phyloP scores from a whole-genome alignment of 805 yeast genomes.

The Monosporozyma unispora region DNA sequence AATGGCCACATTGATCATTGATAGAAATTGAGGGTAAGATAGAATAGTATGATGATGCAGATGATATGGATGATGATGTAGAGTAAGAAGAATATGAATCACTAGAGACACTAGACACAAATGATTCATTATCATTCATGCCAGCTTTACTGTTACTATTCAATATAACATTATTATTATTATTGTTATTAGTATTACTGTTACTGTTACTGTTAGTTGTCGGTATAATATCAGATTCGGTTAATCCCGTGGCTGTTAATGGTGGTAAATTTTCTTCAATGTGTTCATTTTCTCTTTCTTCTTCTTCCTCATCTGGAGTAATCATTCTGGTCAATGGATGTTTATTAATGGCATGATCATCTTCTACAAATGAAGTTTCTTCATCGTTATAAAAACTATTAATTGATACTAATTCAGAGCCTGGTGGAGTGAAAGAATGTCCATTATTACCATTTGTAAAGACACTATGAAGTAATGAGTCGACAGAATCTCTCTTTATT shows the following conservation, averaged over 20 bases:
- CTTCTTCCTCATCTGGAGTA: not conserved
- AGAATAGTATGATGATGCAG: conserved; percentile 11
- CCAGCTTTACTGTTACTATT: not conserved
- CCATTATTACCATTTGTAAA: not conserved
- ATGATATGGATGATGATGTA: conserved; percentile 1
- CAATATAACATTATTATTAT: not conserved
- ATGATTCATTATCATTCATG: conserved; percentile 1
- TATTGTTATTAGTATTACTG: not conserved
- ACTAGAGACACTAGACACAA: not conserved
- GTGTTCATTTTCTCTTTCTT: not conserved
- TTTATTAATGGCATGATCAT: conserved; percentile 6
- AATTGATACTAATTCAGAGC: conserved; percentile 20
- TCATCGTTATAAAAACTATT: conserved; percentile 15
- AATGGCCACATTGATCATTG: conserved; percentile 22
- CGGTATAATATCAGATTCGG: not conserved
- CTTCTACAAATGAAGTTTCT: not conserved
- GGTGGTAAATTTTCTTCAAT: not conserved
- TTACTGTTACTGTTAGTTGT: not conserved
- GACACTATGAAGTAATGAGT: not conserved
- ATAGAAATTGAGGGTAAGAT: conserved; percentile 28
- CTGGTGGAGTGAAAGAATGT: conserved; percentile 11
- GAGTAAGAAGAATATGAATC: conserved; percentile 4
- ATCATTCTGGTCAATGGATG: conserved; percentile 9
- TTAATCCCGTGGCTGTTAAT: not conserved
- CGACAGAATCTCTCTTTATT: not conserved